These are phyloP conservation scores for Rhodotorula sp. DNA, from an alignment of 1,284 basidiomycete genomes.

Conservation along the genomic window DNA sequence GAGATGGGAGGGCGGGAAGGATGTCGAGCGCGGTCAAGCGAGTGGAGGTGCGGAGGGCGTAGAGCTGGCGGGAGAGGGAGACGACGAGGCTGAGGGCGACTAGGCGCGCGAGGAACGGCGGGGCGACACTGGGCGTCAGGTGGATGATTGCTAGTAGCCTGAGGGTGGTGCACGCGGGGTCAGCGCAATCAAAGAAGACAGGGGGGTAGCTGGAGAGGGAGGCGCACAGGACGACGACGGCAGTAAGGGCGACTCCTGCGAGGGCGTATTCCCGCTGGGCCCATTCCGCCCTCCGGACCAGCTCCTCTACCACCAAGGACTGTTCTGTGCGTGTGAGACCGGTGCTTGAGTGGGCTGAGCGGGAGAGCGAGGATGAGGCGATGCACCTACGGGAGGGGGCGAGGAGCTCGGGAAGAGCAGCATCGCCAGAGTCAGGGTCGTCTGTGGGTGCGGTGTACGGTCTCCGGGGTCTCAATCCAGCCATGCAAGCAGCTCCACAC, in stretches of 20 bases:
- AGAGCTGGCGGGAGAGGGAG: background rate
- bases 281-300: slow-evolving; percentile 2
- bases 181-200: too few relatives aligned
- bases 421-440: background rate
- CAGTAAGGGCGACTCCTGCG: background rate
- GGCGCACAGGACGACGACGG: slow-evolving; percentile 6
- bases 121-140: background rate
- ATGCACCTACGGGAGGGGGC: slow-evolving; percentile 10
- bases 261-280: background rate
- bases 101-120: slow-evolving; percentile 4
- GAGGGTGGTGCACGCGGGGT: too few relatives aligned
- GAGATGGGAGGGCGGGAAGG: background rate
- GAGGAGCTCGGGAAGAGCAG: slow-evolving; percentile 10
- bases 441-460: background rate
- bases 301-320: background rate
- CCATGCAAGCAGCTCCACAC: background rate
- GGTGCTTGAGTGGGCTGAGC: too few relatives aligned
- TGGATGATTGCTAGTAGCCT: background rate
- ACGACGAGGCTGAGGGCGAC: background rate
- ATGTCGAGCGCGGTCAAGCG: background rate
- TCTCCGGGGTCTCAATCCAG: background rate
- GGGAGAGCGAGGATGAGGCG: background rate
- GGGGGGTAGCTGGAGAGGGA: background rate
- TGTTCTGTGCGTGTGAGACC: slow-evolving; percentile 18
- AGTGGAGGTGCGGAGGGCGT: background rate